Conservation (phyloP, 2,329 filamentous ascomycete genomes). For the Alternaria metachromatica region DNA sequence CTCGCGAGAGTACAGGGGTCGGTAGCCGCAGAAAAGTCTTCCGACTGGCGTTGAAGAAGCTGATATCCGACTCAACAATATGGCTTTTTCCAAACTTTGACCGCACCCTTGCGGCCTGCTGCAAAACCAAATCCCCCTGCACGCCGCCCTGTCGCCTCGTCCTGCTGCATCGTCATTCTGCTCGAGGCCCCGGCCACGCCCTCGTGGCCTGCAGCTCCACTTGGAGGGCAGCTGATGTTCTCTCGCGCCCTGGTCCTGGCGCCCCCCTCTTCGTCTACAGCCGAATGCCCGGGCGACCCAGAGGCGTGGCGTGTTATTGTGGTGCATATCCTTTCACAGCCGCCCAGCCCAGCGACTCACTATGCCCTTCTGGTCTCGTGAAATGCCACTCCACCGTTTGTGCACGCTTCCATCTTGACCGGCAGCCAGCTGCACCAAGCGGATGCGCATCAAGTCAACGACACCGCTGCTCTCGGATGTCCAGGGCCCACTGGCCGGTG, state of each 20-base stretch:
- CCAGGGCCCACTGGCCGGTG: slow-evolving; percentile 24
- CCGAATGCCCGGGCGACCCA: slow-evolving; percentile 16
- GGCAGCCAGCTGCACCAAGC: slow-evolving; percentile 2
- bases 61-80: background rate
- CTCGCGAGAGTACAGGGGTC: slow-evolving; percentile 2
- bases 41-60: background rate
- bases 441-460: slow-evolving; percentile 12
- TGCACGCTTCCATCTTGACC: slow-evolving; percentile 3
- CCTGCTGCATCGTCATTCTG: slow-evolving; percentile 29
- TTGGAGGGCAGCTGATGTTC: slow-evolving; percentile 30
- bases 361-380: background rate
- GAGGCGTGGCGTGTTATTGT: slow-evolving; percentile 8
- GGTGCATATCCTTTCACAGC: slow-evolving; percentile 1
- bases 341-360: background rate
- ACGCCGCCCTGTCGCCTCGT: slow-evolving; percentile 12
- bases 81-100: background rate
- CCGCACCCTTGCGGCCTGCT: background rate
- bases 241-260: slow-evolving; percentile 22
- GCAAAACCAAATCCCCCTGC: background rate
- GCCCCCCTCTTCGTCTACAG: slow-evolving; percentile 19
- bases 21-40: slow-evolving; percentile 3
- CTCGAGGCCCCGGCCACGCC: slow-evolving; percentile 24
- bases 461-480: slow-evolving; percentile 23
- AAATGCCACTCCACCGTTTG: slow-evolving; percentile 8
- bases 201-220: slow-evolving; percentile 20